Evolutionary conservation across 2,329 filamentous ascomycete genomes (phyloP).

Genomic region (Parafenestella ontariensis): DNA sequence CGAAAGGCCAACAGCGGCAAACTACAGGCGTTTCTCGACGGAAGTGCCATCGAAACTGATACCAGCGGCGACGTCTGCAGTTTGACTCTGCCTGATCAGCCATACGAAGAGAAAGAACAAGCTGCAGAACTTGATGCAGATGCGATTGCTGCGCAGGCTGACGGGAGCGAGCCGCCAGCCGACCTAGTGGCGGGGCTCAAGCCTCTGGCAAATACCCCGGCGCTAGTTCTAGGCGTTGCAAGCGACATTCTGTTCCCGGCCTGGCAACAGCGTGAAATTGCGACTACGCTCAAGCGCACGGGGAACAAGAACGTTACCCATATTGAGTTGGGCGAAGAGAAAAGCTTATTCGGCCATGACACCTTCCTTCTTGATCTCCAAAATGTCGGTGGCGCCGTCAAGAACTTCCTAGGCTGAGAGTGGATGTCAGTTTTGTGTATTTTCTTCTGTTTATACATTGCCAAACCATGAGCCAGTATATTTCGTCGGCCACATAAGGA

Average conservation of each 20-base stretch:
- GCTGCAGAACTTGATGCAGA: slow-evolving; percentile 32
- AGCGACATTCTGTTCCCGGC: slow-evolving; percentile 97
- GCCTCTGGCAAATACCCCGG: slow-evolving; percentile 75
- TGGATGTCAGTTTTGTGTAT: not conserved
- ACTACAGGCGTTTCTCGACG: slow-evolving; percentile 57
- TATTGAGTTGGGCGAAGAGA: slow-evolving; percentile 90
- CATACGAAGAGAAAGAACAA: slow-evolving; percentile 85
- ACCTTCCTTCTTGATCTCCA: slow-evolving; percentile 93
- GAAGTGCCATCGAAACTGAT: slow-evolving; percentile 29
- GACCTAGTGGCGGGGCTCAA: slow-evolving; percentile 81
- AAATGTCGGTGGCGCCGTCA: slow-evolving; percentile 85
- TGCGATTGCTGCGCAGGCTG: slow-evolving; percentile 39
- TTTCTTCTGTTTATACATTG: slow-evolving; percentile 1
- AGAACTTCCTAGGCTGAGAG: slow-evolving; percentile 73
- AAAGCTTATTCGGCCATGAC: slow-evolving; percentile 94
- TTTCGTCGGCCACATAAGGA: not conserved
- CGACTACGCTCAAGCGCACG: slow-evolving; percentile 75
- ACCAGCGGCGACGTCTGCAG: slow-evolving; percentile 66
- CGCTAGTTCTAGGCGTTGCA: slow-evolving; percentile 89
- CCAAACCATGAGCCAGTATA: not conserved
- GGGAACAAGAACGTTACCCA: slow-evolving; percentile 87
- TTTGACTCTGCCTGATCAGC: slow-evolving; percentile 79
- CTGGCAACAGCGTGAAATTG: slow-evolving; percentile 96
- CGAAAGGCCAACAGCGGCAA: slow-evolving; percentile 67
- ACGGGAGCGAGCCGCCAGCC: slow-evolving; percentile 66